A percentile compares a stretch with the other conserved stretches of the same genome.
Conservation (phyloP, 1,139 yeast genomes). For the Debaryomycetaceae sp. region DNA sequence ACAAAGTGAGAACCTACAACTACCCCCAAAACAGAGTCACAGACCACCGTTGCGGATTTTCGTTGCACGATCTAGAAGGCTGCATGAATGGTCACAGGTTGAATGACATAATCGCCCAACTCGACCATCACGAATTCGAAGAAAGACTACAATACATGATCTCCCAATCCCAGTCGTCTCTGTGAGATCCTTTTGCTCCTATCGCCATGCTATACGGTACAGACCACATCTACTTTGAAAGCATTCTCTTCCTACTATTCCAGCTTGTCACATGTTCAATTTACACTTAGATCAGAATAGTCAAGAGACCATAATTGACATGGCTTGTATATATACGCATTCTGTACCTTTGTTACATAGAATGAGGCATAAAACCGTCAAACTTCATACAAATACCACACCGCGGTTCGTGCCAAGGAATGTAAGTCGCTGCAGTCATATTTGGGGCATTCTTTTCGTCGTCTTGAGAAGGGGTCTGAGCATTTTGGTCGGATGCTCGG, state of each 20-base stretch:
- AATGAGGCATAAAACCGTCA: no score
- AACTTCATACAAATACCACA: no score
- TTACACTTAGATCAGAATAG: neutral
- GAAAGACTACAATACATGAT: conserved; percentile 18
- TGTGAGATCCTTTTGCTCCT: neutral
- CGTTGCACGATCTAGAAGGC: conserved; percentile 76
- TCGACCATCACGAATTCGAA: conserved; percentile 26
- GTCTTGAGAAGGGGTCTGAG: no score
- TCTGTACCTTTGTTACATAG: no score
- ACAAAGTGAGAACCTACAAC: conserved; percentile 90
- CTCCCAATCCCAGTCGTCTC: neutral
- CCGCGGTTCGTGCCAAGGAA: no score
- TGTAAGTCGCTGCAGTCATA: no score
- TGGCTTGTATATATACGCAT: neutral
- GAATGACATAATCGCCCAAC: conserved; percentile 48
- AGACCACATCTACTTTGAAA: neutral
- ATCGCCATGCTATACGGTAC: no score
- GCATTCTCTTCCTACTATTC: neutral
- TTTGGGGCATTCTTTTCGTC: no score
- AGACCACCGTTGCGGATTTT: conserved; percentile 85
- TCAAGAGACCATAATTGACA: neutral
- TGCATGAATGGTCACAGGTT: conserved; percentile 71
- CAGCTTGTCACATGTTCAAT: neutral
- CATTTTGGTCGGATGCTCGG: no score
- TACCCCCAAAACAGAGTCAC: conserved; percentile 90